These are phyloP conservation scores for Groenewaldozyma auringiensis DNA, from an alignment of 1,139 yeast genomes.

Conservation along the genomic window DNA sequence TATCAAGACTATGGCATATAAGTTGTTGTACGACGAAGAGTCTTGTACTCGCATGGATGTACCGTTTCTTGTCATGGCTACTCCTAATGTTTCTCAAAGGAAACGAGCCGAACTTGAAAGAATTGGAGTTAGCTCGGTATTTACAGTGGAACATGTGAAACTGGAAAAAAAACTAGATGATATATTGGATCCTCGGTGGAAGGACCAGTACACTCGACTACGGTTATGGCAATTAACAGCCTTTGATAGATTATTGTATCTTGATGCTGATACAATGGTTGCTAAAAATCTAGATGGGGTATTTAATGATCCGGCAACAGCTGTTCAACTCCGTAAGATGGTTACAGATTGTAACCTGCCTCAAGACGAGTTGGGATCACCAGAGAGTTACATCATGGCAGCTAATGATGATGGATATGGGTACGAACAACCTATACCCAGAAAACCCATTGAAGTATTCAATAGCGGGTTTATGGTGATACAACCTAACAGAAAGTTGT, in stretches of 20 bases:
- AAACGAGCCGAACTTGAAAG: constrained; percentile 9
- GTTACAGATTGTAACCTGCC: background rate
- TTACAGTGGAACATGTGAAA: constrained; percentile 11
- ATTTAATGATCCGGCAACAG: constrained; percentile 13
- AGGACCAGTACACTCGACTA: constrained; percentile 12
- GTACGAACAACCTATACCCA: constrained; percentile 8
- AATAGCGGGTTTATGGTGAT: constrained; percentile 14
- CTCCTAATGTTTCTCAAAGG: constrained; percentile 10
- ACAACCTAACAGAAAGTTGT: constrained; percentile 8
- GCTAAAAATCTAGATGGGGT: constrained; percentile 10
- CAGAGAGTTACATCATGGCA: constrained; percentile 11
- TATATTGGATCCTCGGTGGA: constrained; percentile 10
- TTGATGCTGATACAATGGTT: constrained; percentile 13
- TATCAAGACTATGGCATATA: constrained; percentile 12
- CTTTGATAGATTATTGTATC: constrained; percentile 13
- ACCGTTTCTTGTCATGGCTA: constrained; percentile 13
- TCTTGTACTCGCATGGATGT: constrained; percentile 8
- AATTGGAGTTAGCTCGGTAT: constrained; percentile 12
- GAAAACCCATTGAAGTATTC: constrained; percentile 8
- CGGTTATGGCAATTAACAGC: constrained; percentile 12
- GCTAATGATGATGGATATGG: constrained; percentile 13
- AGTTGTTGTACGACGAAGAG: constrained; percentile 11
- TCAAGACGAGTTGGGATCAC: constrained; percentile 9
- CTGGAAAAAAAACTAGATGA: background rate
- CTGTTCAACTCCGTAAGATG: background rate